Base-by-base conservation (phyloP, 2,329 filamentous ascomycete genomes). In the Cyanodermella asteris region DNA sequence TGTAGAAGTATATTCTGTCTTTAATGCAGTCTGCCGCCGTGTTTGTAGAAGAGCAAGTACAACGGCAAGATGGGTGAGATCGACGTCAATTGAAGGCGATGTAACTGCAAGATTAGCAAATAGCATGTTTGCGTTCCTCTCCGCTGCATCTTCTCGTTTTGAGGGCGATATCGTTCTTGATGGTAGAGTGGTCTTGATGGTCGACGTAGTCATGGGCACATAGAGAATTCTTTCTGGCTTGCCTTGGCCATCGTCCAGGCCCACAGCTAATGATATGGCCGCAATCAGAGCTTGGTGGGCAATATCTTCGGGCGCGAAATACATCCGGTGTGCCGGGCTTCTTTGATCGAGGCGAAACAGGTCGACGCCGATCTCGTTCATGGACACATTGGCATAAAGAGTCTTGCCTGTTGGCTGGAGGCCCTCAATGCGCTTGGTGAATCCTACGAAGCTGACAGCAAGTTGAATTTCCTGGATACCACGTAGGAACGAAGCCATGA, bases 401-500 rank as follows among this genome's bases (percentile, higher is more conserved):
- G 78, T 72, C n/a, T 62, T 58, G 15, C 72, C 67, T 3, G 61
- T 59, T 3, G 72, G 60, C 33, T 70, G 66, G 30, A 77, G 57
- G 2, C 68, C 60, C 19, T 72, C 60, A 8, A 93, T 61, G 38
- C 70, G 72, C 46, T 81, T 87, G 13, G 78, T 82, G 30, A 97
- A 51, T 11, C 80, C 78, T 36, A 93, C 64, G 46, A 84, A 87
- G 47, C 84, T 84, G 42, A 94, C 67, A 1, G 82, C 84, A 39
- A 97, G 78, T 46, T 97, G 87, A 8, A 97, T 75, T 46, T 97
- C 87, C 44, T 93, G 90, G 35, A 97, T 80, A 25, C 87, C 87
- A 22, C 78, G 68, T 24, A 97, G 55, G 20, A 93, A 72, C 1
- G 87, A 93, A 44, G 75, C 77, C 28, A 82, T 63, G 42, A 97